These are phyloP conservation scores for Cucurbitaria berberidis DNA, from an alignment of 2,329 filamentous ascomycete species.

Conservation along the genomic window DNA sequence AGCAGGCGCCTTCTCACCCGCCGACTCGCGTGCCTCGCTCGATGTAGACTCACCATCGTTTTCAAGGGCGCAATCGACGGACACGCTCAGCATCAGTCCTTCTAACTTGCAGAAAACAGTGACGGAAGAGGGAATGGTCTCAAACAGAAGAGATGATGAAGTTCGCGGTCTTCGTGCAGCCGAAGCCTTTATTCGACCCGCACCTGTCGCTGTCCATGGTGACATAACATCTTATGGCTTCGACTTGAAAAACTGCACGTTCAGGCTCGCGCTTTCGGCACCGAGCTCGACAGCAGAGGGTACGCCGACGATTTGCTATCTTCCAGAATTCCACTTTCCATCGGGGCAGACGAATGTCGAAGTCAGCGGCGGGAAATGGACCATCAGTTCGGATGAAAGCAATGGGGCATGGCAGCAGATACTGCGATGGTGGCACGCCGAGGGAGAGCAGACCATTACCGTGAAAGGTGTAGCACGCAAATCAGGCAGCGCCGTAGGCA, in stretches of 20 bases:
- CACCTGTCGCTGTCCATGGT: constrained; percentile 77
- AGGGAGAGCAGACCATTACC: constrained; percentile 80
- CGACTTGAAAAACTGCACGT: constrained; percentile 78
- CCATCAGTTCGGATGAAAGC: constrained; percentile 75
- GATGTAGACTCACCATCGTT: constrained; percentile 59
- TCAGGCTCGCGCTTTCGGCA: constrained; percentile 73
- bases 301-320: constrained; percentile 78
- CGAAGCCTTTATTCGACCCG: constrained; percentile 89
- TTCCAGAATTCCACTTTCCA: constrained; percentile 94
- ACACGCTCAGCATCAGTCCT: constrained; percentile 67
- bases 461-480: constrained; percentile 75
- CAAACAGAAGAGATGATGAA: constrained; percentile 31
- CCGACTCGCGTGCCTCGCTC: constrained; percentile 58
- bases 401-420: constrained; percentile 74
- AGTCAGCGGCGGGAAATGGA: constrained; percentile 88
- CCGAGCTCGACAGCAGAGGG: constrained; percentile 65
- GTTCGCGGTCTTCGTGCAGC: constrained; percentile 78
- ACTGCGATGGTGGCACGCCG: constrained; percentile 90
- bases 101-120: constrained; percentile 77
- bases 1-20: constrained; percentile 56
- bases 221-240: constrained; percentile 76
- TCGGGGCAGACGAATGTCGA: constrained; percentile 72
- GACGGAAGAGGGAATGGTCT: constrained; percentile 59
- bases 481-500: constrained; percentile 53
- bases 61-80: constrained; percentile 58